Evolutionary conservation across 768 basidiomycete genomes (phyloP).

Genomic region (Leccinum variicolor): DNA sequence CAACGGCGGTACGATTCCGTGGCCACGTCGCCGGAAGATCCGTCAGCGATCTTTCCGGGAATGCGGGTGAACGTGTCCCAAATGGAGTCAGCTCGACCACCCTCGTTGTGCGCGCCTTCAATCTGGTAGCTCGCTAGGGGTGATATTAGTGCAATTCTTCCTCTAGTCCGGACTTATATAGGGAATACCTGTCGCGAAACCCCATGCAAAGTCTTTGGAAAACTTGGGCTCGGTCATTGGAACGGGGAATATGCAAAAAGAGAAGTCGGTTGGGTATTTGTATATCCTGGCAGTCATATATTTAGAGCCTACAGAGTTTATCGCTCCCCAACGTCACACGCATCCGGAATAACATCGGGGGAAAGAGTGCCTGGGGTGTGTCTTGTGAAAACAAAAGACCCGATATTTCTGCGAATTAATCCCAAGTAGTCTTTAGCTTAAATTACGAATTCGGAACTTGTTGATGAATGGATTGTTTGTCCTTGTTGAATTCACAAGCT

Average conservation of each 20-base stretch:
- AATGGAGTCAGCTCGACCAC: slow-evolving; percentile 67
- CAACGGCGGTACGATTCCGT: slow-evolving; percentile 74
- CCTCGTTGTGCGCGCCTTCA: slow-evolving; percentile 62
- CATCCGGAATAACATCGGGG: neutral
- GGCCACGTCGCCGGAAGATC: slow-evolving; percentile 65
- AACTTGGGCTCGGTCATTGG: neutral
- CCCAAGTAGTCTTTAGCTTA: neutral
- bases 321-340: neutral
- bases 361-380: neutral
- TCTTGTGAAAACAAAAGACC: neutral
- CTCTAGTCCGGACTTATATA: neutral
- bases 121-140: slow-evolving; percentile 66
- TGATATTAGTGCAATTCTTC: neutral
- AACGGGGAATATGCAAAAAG: neutral
- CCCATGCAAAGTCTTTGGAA: slow-evolving; percentile 1
- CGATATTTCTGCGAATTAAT: neutral
- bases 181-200: slow-evolving; percentile 4
- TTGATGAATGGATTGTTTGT: slow-evolving; percentile 5
- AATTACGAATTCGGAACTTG: neutral
- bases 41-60: slow-evolving; percentile 74
- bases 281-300: neutral
- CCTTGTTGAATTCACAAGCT: slow-evolving; percentile 19
- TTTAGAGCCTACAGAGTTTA: neutral
- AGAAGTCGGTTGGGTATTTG: neutral
- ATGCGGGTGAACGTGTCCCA: slow-evolving; percentile 74